Conservation (phyloP, 192 early-diverging fungal species). For the Funneliformis geosporum region DNA sequence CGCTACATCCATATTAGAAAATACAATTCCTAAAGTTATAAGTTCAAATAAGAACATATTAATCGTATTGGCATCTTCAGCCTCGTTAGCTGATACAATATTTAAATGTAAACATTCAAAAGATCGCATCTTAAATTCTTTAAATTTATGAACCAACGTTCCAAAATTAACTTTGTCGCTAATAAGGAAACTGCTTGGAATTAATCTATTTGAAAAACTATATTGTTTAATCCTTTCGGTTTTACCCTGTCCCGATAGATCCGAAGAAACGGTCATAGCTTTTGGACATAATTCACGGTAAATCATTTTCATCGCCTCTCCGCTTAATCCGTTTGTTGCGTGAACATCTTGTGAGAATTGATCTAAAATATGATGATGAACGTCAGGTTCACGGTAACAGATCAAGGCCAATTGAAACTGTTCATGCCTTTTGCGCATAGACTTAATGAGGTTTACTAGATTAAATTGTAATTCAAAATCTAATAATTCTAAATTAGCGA, state of each 20-base stretch:
- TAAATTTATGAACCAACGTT: conserved; percentile 7
- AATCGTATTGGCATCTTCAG: not conserved
- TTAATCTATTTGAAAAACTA: not conserved
- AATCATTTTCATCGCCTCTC: conserved; percentile 14
- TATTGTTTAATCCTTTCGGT: conserved; percentile 21
- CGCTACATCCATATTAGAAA: conserved; percentile 7
- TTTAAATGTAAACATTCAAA: conserved; percentile 30
- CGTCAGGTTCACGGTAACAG: conserved; percentile 21
- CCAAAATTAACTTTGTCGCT: conserved; percentile 19
- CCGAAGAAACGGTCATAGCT: conserved; percentile 21
- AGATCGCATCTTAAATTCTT: not conserved
- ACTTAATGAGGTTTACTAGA: conserved; percentile 22
- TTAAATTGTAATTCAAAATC: conserved; percentile 33
- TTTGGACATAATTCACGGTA: conserved; percentile 29
- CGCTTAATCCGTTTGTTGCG: conserved; percentile 20
- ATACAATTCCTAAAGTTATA: conserved; percentile 25
- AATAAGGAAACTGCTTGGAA: conserved; percentile 20
- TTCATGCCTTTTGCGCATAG: not conserved
- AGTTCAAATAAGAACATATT: conserved; percentile 33
- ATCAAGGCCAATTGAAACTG: conserved; percentile 23
- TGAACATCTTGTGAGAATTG: conserved; percentile 33
- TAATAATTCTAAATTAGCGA: conserved; percentile 32
- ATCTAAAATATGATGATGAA: conserved; percentile 34
- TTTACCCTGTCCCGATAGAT: conserved; percentile 28
- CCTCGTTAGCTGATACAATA: conserved; percentile 19